Evolutionary conservation across 805 yeast species (phyloP).

Genomic region (Kazachstania africana): DNA sequence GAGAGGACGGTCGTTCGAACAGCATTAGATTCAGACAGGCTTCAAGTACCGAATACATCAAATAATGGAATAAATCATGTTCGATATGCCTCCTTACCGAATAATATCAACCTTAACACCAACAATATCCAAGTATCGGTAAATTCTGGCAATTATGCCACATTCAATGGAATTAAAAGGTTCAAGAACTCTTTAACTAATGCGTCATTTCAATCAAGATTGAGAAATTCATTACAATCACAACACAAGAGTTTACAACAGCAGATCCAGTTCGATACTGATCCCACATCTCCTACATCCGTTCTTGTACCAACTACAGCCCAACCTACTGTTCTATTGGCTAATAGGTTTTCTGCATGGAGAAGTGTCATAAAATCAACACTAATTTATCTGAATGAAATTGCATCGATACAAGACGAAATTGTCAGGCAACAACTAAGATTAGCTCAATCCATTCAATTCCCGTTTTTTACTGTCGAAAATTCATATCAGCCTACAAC

Average conservation of each 20-base stretch:
- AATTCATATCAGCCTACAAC: slow-evolving; percentile 19
- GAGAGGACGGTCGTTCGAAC: too few species aligned
- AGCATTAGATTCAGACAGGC: too few species aligned
- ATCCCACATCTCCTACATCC: slow-evolving; percentile 36
- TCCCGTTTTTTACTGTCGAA: slow-evolving; percentile 24
- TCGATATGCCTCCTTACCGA: too few species aligned
- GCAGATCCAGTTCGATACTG: slow-evolving; percentile 14
- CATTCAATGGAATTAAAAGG: neutral
- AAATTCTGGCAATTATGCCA: slow-evolving; percentile 3
- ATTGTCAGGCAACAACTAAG: slow-evolving; percentile 71
- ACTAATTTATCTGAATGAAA: slow-evolving; percentile 63
- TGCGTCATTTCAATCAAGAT: neutral
- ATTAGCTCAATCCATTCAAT: slow-evolving; percentile 61
- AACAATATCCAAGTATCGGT: too few species aligned
- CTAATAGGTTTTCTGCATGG: slow-evolving; percentile 79
- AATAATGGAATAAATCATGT: too few species aligned
- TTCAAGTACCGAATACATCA: too few species aligned
- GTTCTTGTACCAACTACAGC: slow-evolving; percentile 44
- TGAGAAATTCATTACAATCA: slow-evolving; percentile 1
- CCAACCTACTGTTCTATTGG: slow-evolving; percentile 77
- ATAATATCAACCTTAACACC: too few species aligned
- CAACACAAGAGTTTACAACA: slow-evolving; percentile 2
- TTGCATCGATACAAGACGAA: slow-evolving; percentile 78
- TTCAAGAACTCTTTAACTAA: neutral
- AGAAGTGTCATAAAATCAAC: slow-evolving; percentile 64